Base-by-base conservation (phyloP, 768 basidiomycete genomes). In the Psilocybe tampanensis region DNA sequence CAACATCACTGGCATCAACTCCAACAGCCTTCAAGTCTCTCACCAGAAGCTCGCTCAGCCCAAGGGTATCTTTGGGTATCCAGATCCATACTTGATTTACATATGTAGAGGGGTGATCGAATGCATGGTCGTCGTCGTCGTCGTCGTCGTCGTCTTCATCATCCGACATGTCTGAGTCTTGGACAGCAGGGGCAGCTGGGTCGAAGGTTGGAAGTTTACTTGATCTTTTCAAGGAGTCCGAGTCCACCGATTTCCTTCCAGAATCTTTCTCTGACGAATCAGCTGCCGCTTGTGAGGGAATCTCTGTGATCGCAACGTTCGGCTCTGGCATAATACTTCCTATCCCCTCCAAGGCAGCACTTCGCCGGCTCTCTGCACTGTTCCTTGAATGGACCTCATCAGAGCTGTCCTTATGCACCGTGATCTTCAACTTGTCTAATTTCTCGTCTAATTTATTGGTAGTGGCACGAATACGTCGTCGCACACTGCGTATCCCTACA, bases 41-140 rank as follows among this genome's bases (percentile, higher is more conserved):
- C 29, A 70, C 70, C 48, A 80, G 50, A 33, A 78, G 33, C 48
- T 66, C 59, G 59, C 79, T 80, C 52, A 81, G 64, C 0, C 80
- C 79, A 5, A 80, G 66, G 19, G 54, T 58, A 62, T 80, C 79
- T 51, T 70, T 70, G 4, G 79, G 78, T 47, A 82, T 67, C 79
- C 78, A 80, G 26, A 82, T 76, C 73, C 77, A 80, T 13, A 70
- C 66, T 58, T 80, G 79, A 21, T 75, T 70, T 8, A 72, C 70
- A 62, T 81, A 80, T 15, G 73, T 78, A 22, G 77, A 80, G 18
- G 77, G 80, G 60, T 80, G 79, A 59, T 79, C 76, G 56, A 80
- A 81, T 2, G 78, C 78, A 63, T 80, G 76, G 24, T 74, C 74
- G 52, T 78, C 67, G 17, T 69, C 71, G 22, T 75, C 70, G 24